Percentiles rank a stretch among this genome's conserved stretches.
Conservation (phyloP, 176 grass and related monocot species). For the Paspalum vaginatum region DNA sequence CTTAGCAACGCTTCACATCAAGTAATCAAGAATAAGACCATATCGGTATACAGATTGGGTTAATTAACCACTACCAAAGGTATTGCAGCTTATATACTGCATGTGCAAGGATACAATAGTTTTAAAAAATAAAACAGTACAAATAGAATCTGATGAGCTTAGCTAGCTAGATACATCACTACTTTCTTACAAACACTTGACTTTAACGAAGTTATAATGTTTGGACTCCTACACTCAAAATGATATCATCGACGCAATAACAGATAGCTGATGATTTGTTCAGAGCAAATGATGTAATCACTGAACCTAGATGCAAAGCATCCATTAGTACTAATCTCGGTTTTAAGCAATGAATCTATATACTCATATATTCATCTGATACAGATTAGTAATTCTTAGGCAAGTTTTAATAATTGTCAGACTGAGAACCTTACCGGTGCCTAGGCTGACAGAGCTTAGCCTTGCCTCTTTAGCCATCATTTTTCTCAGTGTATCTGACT, state of each 20-base stretch:
- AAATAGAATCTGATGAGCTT: neutral
- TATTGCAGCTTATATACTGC: neutral
- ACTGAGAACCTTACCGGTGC: slow-evolving; percentile 59
- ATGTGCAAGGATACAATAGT: slow-evolving; percentile 16
- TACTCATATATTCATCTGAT: no score
- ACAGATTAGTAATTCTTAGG: neutral
- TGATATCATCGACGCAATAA: slow-evolving; percentile 15
- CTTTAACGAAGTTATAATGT: slow-evolving; percentile 22
- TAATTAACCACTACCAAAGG: slow-evolving; percentile 9
- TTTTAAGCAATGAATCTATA: slow-evolving; percentile 7
- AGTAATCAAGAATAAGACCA: slow-evolving; percentile 20
- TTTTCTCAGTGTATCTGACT: slow-evolving; percentile 74
- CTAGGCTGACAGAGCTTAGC: slow-evolving; percentile 73
- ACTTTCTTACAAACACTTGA: neutral
- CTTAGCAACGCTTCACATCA: neutral
- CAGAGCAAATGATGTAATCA: neutral
- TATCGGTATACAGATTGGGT: slow-evolving; percentile 2
- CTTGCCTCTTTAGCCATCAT: slow-evolving; percentile 87
- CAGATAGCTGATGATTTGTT: neutral
- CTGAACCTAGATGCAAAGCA: slow-evolving; percentile 8
- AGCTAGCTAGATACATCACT: no score
- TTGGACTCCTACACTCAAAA: slow-evolving; percentile 15
- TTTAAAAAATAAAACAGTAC: neutral
- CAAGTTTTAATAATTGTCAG: slow-evolving; percentile 12
- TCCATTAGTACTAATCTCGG: neutral